Evolutionary conservation across 2,329 filamentous ascomycete species (phyloP).

Genomic region (Leptodontidium sp.): DNA sequence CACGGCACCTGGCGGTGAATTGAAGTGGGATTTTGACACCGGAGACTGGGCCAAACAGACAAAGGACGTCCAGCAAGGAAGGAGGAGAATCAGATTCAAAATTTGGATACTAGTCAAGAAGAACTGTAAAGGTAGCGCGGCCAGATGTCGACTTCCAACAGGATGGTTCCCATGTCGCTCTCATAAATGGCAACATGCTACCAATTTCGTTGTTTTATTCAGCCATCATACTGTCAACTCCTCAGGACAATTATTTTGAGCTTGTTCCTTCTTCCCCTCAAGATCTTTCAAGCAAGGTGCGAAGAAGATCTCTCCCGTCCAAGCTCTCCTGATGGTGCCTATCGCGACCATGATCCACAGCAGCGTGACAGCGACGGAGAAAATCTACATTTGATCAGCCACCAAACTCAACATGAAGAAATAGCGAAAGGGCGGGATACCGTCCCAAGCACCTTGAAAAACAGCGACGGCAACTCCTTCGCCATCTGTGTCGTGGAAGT

Average conservation of each 20-base stretch:
- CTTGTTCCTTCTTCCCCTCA: conserved; percentile 28
- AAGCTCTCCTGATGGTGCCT: conserved; percentile 57
- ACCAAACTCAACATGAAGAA: no score
- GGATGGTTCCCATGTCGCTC: no score
- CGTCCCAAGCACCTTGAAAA: conserved; percentile 65
- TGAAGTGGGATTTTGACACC: no score
- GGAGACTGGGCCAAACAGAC: no score
- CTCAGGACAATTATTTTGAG: conserved; percentile 20
- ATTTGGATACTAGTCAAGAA: no score
- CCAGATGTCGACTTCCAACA: no score
- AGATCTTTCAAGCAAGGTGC: conserved; percentile 60
- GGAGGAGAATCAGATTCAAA: no score
- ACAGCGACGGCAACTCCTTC: conserved; percentile 59
- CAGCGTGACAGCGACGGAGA: conserved; percentile 58
- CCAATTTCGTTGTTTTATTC: not conserved
- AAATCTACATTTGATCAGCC: conserved; percentile 47
- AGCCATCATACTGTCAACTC: not conserved
- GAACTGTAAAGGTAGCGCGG: no score
- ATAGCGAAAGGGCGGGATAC: conserved; percentile 42
- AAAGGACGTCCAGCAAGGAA: no score
- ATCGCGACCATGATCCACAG: conserved; percentile 63
- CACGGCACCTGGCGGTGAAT: no score
- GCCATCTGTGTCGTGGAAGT: conserved; percentile 57
- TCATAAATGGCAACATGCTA: no score
- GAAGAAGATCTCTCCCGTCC: conserved; percentile 59